Evolutionary conservation across 805 yeast genomes (phyloP).

Genomic region (Kluyveromyces starmeri): DNA sequence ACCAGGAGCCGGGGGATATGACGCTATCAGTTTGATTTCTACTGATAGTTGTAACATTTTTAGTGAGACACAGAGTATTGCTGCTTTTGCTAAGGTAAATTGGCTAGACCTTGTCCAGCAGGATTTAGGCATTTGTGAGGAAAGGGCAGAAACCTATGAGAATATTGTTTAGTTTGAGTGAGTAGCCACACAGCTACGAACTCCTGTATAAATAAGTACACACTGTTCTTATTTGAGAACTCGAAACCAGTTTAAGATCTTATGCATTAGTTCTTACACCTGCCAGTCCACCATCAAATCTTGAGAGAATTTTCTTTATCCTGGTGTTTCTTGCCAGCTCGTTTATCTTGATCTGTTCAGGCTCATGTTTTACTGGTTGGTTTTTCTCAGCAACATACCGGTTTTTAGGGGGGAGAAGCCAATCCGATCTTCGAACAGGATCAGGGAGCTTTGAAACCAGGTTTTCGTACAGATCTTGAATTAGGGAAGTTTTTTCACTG

Average conservation of each 20-base stretch:
- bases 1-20: slow-evolving; percentile 98
- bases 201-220: slow-evolving; percentile 11
- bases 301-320: slow-evolving; percentile 21
- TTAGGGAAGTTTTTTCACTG: slow-evolving; percentile 3
- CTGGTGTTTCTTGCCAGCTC: slow-evolving; percentile 20
- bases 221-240: no score
- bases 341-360: slow-evolving; percentile 24
- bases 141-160: slow-evolving; percentile 28
- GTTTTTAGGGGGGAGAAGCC: slow-evolving; percentile 25
- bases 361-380: slow-evolving; percentile 24
- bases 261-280: slow-evolving; percentile 20
- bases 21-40: slow-evolving; percentile 75
- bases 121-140: slow-evolving; percentile 46
- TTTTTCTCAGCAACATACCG: slow-evolving; percentile 28
- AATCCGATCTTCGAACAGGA: slow-evolving; percentile 30
- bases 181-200: slow-evolving; percentile 13
- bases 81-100: slow-evolving; percentile 38
- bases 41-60: slow-evolving; percentile 35
- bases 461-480: slow-evolving; percentile 23
- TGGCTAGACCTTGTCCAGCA: slow-evolving; percentile 68
- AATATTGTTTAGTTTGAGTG: slow-evolving; percentile 12
- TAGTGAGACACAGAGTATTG: slow-evolving; percentile 19
- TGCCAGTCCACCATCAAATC: slow-evolving; percentile 29
- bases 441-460: slow-evolving; percentile 22
- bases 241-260: no score